These are phyloP conservation scores for Bathelium albidoporum DNA, from an alignment of 495 filamentous ascomycete genomes.

Conservation along the genomic window DNA sequence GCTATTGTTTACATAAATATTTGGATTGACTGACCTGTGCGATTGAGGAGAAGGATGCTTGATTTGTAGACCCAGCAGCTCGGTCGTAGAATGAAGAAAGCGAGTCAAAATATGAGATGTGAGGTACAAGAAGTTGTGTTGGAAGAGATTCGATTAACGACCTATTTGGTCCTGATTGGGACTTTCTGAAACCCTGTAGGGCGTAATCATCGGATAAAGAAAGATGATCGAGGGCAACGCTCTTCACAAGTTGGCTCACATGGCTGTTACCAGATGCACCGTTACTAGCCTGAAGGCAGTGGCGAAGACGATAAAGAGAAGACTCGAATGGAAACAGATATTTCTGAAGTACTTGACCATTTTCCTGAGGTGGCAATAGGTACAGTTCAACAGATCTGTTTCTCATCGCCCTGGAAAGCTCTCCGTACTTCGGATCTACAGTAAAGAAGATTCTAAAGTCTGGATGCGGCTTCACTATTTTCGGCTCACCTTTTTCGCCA, in stretches of 20 bases:
- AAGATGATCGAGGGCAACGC: slow-evolving; percentile 46
- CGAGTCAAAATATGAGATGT: background rate
- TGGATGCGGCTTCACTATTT: slow-evolving; percentile 69
- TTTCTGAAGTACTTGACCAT: background rate
- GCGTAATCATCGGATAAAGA: slow-evolving; percentile 36
- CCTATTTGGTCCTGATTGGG: background rate
- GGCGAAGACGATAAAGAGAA: slow-evolving; percentile 40
- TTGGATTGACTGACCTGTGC: slow-evolving; percentile 37
- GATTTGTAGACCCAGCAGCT: background rate
- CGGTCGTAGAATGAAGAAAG: background rate
- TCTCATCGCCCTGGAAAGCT: slow-evolving; percentile 92
- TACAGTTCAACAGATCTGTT: slow-evolving; percentile 90
- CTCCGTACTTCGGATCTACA: slow-evolving; percentile 85
- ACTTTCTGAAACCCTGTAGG: background rate
- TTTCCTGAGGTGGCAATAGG: slow-evolving; percentile 32
- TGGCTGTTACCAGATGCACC: background rate
- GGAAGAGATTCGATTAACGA: background rate
- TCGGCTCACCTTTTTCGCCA: slow-evolving; percentile 67
- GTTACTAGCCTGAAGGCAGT: slow-evolving; percentile 18
- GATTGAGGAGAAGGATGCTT: background rate
- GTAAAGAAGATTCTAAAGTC: slow-evolving; percentile 90
- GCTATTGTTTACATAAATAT: background rate
- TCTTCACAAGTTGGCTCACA: slow-evolving; percentile 8
- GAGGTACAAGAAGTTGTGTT: background rate
- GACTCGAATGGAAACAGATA: slow-evolving; percentile 32